Conservation (phyloP, 371 early-diverging fungal genomes). For the Astathelohania contejeani region DNA sequence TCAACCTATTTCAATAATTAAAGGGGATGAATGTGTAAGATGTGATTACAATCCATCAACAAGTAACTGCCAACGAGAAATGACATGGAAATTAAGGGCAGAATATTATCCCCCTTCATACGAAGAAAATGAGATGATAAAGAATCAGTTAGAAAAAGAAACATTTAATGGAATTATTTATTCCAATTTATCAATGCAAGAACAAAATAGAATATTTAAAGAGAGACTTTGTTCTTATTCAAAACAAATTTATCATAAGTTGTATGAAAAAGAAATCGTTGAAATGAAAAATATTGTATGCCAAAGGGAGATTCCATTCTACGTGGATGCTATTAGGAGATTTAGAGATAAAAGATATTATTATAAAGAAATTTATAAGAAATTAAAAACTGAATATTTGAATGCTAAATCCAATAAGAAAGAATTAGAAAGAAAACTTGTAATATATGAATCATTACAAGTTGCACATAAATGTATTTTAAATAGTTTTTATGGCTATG, state of each 20-base stretch:
- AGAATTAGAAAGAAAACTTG: slow-evolving; percentile 51
- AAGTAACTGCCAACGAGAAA: slow-evolving; percentile 72
- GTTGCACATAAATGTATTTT: slow-evolving; percentile 85
- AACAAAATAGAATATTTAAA: slow-evolving; percentile 60
- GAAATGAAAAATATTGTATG: slow-evolving; percentile 58
- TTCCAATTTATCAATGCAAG: slow-evolving; percentile 56
- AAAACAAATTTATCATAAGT: slow-evolving; percentile 68
- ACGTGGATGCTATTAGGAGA: slow-evolving; percentile 82
- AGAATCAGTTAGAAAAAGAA: slow-evolving; percentile 64
- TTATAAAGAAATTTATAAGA: slow-evolving; percentile 78
- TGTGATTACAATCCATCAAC: slow-evolving; percentile 78
- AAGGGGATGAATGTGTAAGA: slow-evolving; percentile 69
- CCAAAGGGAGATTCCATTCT: slow-evolving; percentile 95
- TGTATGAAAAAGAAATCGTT: slow-evolving; percentile 56
- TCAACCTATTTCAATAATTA: slow-evolving; percentile 87
- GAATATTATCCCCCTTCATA: slow-evolving; percentile 76
- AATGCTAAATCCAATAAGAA: slow-evolving; percentile 54
- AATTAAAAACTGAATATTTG: slow-evolving; percentile 67
- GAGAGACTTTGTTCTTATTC: slow-evolving; percentile 70
- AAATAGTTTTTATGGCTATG: slow-evolving; percentile 98
- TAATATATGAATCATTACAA: slow-evolving; percentile 85
- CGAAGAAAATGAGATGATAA: slow-evolving; percentile 75
- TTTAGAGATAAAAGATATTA: slow-evolving; percentile 95
- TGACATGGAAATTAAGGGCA: slow-evolving; percentile 93
- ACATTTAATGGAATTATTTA: slow-evolving; percentile 60